Conservation (phyloP, 2,329 filamentous ascomycete genomes). For the Pestalotiopsis sp. region DNA sequence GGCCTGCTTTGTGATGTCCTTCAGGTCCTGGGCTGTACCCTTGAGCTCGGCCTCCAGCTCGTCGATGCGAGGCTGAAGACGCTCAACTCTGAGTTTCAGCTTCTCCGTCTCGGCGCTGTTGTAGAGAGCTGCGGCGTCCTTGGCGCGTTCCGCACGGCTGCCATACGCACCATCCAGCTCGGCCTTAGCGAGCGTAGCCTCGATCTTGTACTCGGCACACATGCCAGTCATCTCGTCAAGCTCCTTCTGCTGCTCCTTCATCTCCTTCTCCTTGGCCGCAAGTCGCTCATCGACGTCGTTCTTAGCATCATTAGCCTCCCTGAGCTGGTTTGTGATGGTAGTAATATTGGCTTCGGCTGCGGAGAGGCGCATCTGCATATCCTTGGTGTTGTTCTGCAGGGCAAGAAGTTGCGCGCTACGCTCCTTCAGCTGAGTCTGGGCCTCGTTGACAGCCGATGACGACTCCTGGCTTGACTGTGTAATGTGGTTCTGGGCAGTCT, state of each 20-base stretch:
- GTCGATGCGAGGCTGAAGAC: slow-evolving; percentile 56
- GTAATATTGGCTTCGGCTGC: slow-evolving; percentile 41
- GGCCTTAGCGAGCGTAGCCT: slow-evolving; percentile 62
- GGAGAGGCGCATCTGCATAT: slow-evolving; percentile 39
- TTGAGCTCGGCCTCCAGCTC: slow-evolving; percentile 70
- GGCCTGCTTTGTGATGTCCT: slow-evolving; percentile 34
- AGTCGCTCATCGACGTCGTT: slow-evolving; percentile 30
- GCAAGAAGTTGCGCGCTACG: slow-evolving; percentile 45
- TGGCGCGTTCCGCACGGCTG: slow-evolving; percentile 59
- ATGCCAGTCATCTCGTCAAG: slow-evolving; percentile 46
- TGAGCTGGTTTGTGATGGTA: slow-evolving; percentile 39
- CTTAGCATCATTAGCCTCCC: slow-evolving; percentile 33
- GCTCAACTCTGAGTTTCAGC: slow-evolving; percentile 44
- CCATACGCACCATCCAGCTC: slow-evolving; percentile 66
- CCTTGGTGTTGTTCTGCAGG: slow-evolving; percentile 45
- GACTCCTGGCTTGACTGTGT: slow-evolving; percentile 36
- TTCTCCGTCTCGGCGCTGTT: slow-evolving; percentile 44
- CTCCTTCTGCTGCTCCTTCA: slow-evolving; percentile 40
- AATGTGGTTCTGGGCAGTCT: slow-evolving; percentile 37
- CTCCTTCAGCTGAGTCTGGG: slow-evolving; percentile 43
- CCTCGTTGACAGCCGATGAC: slow-evolving; percentile 36
- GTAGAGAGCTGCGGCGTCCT: slow-evolving; percentile 56
- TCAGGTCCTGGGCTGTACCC: slow-evolving; percentile 37
- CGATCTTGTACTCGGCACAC: slow-evolving; percentile 63
- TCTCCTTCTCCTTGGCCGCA: slow-evolving; percentile 39